Conservation (phyloP, 1,284 basidiomycete genomes). For the Anthracocystis setariae region DNA sequence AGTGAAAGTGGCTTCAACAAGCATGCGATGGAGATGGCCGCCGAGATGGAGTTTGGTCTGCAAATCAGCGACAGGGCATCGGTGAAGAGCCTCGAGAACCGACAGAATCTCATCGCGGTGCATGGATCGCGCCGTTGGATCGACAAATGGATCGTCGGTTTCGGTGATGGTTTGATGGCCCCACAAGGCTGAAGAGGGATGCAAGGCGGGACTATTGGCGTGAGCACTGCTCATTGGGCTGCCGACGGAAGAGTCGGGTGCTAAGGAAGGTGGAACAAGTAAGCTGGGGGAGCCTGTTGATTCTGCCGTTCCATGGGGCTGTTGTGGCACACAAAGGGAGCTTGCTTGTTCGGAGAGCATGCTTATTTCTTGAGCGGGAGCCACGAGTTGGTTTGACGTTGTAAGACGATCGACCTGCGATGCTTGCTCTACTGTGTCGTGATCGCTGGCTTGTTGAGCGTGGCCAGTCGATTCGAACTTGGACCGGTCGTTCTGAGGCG, state of each 20-base stretch:
- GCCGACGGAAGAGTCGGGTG: constrained; percentile 27
- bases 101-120: constrained; percentile 44
- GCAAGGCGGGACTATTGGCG: constrained; percentile 19
- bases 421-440: too few relatives aligned
- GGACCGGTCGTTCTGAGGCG: too few relatives aligned
- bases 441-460: too few relatives aligned
- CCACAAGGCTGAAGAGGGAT: constrained; percentile 12
- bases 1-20: constrained; percentile 31
- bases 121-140: constrained; percentile 8
- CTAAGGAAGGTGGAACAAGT: constrained; percentile 17
- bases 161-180: neutral
- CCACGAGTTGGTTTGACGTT: neutral
- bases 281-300: constrained; percentile 4
- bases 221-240: constrained; percentile 34
- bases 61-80: constrained; percentile 32
- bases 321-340: neutral
- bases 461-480: too few relatives aligned
- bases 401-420: too few relatives aligned
- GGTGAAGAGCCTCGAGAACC: constrained; percentile 39
- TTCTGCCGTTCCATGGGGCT: neutral
- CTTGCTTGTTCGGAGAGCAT: neutral
- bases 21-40: constrained; percentile 50
- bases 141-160: constrained; percentile 12
- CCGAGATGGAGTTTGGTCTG: constrained; percentile 49
- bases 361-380: neutral